Base-by-base conservation (phyloP, 345 rosid species). In the Noccaea bulbosa region DNA sequence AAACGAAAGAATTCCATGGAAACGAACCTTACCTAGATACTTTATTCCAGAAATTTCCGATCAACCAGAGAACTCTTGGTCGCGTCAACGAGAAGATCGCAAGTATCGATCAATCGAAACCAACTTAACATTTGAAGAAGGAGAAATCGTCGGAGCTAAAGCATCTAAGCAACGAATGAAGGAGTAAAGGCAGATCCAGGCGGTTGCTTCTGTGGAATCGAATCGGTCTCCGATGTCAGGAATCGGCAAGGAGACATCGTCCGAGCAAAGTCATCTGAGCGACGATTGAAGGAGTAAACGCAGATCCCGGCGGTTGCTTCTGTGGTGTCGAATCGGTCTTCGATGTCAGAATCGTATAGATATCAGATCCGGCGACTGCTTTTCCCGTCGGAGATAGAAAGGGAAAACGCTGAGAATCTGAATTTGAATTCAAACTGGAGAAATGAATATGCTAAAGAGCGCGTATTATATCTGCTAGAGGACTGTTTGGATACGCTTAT, bases 401-500 rank as follows among this genome's bases (percentile, higher is more conserved):
- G 12, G 12, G 11, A 6, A 48, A 48, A 17, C 30, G 6, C 4
- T 16, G 8, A 5, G 37, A 48, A 43, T 16, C 30, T 48, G 54
- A 49, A 49, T 22, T 20, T 49, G 54, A 49, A 9, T 22, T 49
- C 22, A n/a, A n/a, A 11, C 11, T 20, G 11, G 2, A 3, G 5
- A 8, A 27, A 27, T 27, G 30, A 27, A 27, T 49, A 4, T 20
- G 9, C n/a, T 0, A 8, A 4, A 9, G 11, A 49, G 11, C 59
- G 40, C 59, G 39, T 4, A n/a, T 6, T 53, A 53, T 32, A 12
- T 12, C 20, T 10, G n/a, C 43, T 4, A 2, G 15, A 6, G 30
- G 44, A 56, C 47, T 58, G 63, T 58, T 58, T 38, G 63, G 63
- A 11, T 10, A 2, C 34, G 38, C 46, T 58, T 20, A 58, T 58